These are phyloP conservation scores for Fusarium sp. DNA, from an alignment of 2,329 filamentous ascomycete genomes.

Conservation along the genomic window DNA sequence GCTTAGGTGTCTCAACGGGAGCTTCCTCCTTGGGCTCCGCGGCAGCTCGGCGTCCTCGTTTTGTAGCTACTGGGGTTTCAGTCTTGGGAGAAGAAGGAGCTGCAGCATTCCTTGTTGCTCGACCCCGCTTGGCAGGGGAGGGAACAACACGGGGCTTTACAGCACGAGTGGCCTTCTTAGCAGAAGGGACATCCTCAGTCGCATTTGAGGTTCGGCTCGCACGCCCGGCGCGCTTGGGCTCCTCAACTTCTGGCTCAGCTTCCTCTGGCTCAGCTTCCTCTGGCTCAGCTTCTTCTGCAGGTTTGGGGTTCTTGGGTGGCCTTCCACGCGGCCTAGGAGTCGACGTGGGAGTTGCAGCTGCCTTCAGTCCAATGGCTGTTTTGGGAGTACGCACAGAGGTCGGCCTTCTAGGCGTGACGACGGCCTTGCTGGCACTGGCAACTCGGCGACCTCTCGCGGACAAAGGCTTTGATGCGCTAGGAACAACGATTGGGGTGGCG, in stretches of 20 bases:
- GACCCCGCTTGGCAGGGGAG: conserved; percentile 38
- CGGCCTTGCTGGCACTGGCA: conserved; percentile 28
- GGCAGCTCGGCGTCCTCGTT: conserved; percentile 25
- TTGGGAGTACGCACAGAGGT: conserved; percentile 10
- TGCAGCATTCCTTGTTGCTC: conserved; percentile 25
- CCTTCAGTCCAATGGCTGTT: conserved; percentile 23
- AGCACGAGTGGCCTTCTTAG: conserved; percentile 19
- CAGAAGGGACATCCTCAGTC: background rate
- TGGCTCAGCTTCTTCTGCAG: conserved; percentile 3
- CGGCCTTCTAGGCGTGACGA: conserved; percentile 9
- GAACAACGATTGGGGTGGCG: conserved; percentile 4
- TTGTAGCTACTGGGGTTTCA: conserved; percentile 7
- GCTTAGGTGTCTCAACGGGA: conserved; percentile 22
- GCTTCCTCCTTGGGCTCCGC: conserved; percentile 4
- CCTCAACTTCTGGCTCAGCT: conserved; percentile 1
- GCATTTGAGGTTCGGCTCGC: background rate
- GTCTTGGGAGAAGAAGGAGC: conserved; percentile 8
- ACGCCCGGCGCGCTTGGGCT: conserved; percentile 4
- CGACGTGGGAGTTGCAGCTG: conserved; percentile 15
- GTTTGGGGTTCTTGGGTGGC: conserved; percentile 35
- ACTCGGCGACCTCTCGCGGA: conserved; percentile 21
- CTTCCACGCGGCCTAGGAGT: conserved; percentile 42
- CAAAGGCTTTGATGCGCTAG: conserved; percentile 22
- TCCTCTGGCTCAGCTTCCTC: background rate
- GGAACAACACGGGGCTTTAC: conserved; percentile 29